Conservation (phyloP, 2,329 filamentous ascomycete genomes). For the Amylocarpus encephaloides region DNA sequence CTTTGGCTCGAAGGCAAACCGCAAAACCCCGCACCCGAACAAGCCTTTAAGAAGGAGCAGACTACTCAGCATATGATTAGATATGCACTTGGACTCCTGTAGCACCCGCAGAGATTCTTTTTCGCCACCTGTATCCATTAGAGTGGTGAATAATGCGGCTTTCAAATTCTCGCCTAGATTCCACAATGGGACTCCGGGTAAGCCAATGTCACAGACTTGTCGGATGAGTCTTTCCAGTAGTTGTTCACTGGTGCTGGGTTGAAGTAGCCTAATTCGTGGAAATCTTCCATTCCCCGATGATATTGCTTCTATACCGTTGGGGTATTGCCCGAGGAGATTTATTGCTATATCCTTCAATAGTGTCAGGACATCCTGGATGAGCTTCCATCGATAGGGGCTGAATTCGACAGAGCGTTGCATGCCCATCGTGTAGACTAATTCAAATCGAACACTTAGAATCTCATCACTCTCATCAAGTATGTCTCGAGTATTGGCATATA, state of each 20-base stretch:
- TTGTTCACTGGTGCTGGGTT: neutral
- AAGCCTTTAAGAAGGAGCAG: conserved; percentile 50
- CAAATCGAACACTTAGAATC: conserved; percentile 53
- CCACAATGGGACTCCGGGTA: conserved; percentile 9
- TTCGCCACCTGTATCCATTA: neutral
- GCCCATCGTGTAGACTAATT: conserved; percentile 59
- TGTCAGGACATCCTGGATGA: conserved; percentile 47
- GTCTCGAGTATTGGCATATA: conserved; percentile 43
- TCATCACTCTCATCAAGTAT: conserved; percentile 63
- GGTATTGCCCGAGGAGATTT: neutral
- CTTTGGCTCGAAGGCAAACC: conserved; percentile 48
- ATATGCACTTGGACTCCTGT: conserved; percentile 12
- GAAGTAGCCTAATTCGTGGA: conserved; percentile 40
- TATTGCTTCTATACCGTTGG: conserved; percentile 39
- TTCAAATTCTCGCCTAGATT: neutral
- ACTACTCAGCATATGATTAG: conserved; percentile 26
- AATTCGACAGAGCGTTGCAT: conserved; percentile 43
- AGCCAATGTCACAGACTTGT: conserved; percentile 11
- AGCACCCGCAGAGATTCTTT: neutral
- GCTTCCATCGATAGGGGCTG: conserved; percentile 48
- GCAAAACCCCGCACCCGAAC: conserved; percentile 47
- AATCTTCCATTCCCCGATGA: conserved; percentile 36
- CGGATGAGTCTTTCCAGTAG: neutral
- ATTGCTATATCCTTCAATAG: conserved; percentile 31
- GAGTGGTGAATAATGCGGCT: conserved; percentile 1